These are phyloP conservation scores for Dothideomycetes sp. DNA, from an alignment of 2,329 filamentous ascomycete genomes.

Conservation along the genomic window DNA sequence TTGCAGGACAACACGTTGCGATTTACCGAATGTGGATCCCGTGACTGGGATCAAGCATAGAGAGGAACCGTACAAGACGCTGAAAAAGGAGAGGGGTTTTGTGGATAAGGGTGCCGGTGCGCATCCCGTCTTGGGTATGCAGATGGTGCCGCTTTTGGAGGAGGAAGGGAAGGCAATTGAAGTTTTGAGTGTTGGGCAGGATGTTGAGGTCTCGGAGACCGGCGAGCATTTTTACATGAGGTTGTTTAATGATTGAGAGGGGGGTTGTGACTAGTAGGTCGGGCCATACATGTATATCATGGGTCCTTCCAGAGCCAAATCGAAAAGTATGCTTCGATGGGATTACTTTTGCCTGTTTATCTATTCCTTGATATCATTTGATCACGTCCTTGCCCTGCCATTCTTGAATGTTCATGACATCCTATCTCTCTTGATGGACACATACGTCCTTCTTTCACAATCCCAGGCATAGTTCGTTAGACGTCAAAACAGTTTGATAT, in stretches of 20 bases:
- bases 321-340: too few relatives aligned
- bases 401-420: too few relatives aligned
- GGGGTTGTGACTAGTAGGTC: too few relatives aligned
- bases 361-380: too few relatives aligned
- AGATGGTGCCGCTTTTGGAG: conserved; percentile 25
- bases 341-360: too few relatives aligned
- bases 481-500: too few relatives aligned
- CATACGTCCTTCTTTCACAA: too few relatives aligned
- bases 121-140: conserved; percentile 26
- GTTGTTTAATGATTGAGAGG: conserved; percentile 11
- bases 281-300: too few relatives aligned
- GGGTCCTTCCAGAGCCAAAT: too few relatives aligned
- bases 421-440: too few relatives aligned
- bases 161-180: conserved; percentile 30
- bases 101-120: conserved; percentile 25
- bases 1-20: conserved; percentile 61
- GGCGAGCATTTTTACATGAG: conserved; percentile 26
- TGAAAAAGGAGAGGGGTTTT: conserved; percentile 21
- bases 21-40: conserved; percentile 61
- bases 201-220: conserved; percentile 29
- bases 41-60: conserved; percentile 40
- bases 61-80: conserved; percentile 24
- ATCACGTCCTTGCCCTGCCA: too few relatives aligned
- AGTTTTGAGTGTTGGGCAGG: conserved; percentile 23
- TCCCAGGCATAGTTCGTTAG: too few relatives aligned